Conservation (phyloP, 441 rosid species). For the Mallotus repandus region DNA sequence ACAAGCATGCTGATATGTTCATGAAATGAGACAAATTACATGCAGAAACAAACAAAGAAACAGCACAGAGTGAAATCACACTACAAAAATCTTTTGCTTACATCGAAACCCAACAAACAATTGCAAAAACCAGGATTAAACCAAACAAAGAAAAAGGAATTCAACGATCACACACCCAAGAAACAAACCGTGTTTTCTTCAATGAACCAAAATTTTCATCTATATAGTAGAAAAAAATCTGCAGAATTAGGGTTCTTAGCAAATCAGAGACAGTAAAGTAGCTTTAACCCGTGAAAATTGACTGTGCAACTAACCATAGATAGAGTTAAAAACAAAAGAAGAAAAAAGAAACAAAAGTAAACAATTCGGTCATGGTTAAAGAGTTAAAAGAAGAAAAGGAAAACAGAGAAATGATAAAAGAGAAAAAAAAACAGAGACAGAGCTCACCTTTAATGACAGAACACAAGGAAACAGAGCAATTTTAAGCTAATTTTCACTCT, state of each 20-base stretch:
- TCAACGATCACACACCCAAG: neutral
- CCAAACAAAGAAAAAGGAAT: neutral
- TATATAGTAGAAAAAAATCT: neutral
- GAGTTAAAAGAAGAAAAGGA: neutral
- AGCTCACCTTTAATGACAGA: conserved; percentile 22
- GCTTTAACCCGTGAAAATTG: conserved; percentile 26
- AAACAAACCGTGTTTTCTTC: neutral
- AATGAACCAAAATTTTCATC: neutral
- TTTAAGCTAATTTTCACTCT: neutral
- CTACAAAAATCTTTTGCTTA: neutral
- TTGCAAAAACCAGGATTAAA: neutral
- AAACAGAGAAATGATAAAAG: neutral
- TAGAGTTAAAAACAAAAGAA: neutral
- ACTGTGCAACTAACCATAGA: conserved; percentile 9
- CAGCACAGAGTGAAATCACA: neutral
- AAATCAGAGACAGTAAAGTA: conserved; percentile 34
- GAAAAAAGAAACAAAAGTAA: neutral
- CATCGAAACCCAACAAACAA: neutral
- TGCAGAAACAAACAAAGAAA: conserved; percentile 18
- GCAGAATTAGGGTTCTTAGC: conserved; percentile 24
- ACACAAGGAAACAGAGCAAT: conserved; percentile 6
- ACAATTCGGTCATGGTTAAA: neutral
- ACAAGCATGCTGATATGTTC: neutral
- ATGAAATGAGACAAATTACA: neutral
- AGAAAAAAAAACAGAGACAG: neutral